These are phyloP conservation scores for Fusarium redolens DNA, from an alignment of 2,329 filamentous ascomycete genomes.

Conservation along the genomic window DNA sequence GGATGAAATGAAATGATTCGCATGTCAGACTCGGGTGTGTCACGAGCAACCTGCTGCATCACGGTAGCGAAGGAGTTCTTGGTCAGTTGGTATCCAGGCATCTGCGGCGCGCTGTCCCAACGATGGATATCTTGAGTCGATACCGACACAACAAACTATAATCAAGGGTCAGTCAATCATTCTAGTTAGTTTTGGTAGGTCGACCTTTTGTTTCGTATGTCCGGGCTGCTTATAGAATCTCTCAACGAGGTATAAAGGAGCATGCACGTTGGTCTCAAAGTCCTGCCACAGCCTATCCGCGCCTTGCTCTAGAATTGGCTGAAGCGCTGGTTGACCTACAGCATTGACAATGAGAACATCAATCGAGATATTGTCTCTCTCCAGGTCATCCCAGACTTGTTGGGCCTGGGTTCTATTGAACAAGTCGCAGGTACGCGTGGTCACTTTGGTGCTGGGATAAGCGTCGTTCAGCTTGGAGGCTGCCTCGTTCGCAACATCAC, in stretches of 20 bases:
- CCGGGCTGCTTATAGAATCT: slow-evolving; percentile 34
- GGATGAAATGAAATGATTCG: slow-evolving; percentile 56
- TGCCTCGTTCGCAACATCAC: slow-evolving; percentile 9
- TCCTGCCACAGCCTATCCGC: slow-evolving; percentile 38
- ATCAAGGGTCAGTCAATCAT: rapidly evolving
- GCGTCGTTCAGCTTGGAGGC: slow-evolving; percentile 12
- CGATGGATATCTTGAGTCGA: slow-evolving; percentile 44
- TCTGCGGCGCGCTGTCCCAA: slow-evolving; percentile 30
- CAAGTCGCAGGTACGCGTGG: slow-evolving; percentile 11
- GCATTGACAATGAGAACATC: slow-evolving; percentile 34
- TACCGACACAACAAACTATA: slow-evolving; percentile 26
- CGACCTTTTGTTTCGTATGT: slow-evolving; percentile 22
- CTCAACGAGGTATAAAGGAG: slow-evolving; percentile 27
- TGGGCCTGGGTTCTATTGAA: background rate
- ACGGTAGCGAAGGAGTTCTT: slow-evolving; percentile 51
- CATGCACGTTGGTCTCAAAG: slow-evolving; percentile 37
- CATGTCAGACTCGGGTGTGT: slow-evolving; percentile 47
- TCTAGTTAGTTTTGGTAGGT: rapidly evolving
- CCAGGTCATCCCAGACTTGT: slow-evolving; percentile 20
- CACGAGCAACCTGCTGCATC: slow-evolving; percentile 52
- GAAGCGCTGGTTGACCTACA: slow-evolving; percentile 7
- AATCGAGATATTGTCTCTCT: background rate
- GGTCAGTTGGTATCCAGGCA: slow-evolving; percentile 50
- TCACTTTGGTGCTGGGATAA: slow-evolving; percentile 7
- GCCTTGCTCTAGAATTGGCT: slow-evolving; percentile 34